Conservation (phyloP, 1,284 basidiomycete species). For the Cryptococcus sp. region DNA sequence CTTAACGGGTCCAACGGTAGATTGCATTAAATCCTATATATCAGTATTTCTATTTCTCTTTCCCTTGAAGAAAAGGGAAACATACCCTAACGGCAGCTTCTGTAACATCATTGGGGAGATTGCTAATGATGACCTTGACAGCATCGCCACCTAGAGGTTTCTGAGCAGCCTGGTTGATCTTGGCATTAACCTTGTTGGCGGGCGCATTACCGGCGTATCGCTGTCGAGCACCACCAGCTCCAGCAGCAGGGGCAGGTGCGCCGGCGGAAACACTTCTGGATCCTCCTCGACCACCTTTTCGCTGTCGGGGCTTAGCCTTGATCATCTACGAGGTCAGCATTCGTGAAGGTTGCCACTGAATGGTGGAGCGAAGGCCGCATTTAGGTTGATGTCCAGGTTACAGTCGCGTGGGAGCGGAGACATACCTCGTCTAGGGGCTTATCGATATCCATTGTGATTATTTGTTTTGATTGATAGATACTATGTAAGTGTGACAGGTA, state of each 20-base stretch:
- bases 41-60: background rate
- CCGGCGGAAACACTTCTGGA: too few relatives aligned
- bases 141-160: conserved; percentile 52
- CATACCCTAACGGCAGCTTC: conserved; percentile 86
- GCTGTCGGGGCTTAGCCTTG: conserved; percentile 52
- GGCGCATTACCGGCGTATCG: conserved; percentile 44
- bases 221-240: conserved; percentile 51
- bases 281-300: conserved; percentile 50
- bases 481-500: too few relatives aligned
- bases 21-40: conserved; percentile 79
- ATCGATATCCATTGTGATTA: conserved; percentile 55
- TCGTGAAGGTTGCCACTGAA: conserved; percentile 14
- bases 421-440: conserved; percentile 84
- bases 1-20: conserved; percentile 82
- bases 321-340: conserved; percentile 68
- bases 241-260: conserved; percentile 4
- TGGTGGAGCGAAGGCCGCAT: conserved; percentile 5
- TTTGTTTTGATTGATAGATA: too few relatives aligned
- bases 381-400: conserved; percentile 8
- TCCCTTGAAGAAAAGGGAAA: conserved; percentile 10
- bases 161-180: conserved; percentile 37
- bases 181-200: conserved; percentile 39
- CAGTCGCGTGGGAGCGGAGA: too few relatives aligned
- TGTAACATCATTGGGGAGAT: conserved; percentile 90
- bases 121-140: conserved; percentile 94